Evolutionary conservation across 2,329 filamentous ascomycete species (phyloP).

Genomic region (Didymella pomorum): DNA sequence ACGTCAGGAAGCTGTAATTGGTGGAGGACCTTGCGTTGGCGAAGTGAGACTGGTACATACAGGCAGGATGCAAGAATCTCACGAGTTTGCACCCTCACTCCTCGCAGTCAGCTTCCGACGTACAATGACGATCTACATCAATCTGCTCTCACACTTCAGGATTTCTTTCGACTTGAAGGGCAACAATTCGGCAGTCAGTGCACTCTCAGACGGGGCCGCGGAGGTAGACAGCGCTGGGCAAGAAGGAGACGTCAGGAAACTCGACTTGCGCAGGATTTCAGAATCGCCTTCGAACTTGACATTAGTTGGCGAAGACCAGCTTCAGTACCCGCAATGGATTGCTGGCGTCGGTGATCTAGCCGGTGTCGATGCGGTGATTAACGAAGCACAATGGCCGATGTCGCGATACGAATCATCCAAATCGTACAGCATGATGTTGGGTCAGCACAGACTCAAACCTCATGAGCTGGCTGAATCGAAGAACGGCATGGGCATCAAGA

Average conservation of each 20-base stretch:
- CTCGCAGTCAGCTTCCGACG: no score
- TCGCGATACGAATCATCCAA: not conserved
- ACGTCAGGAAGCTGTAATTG: constrained; percentile 1
- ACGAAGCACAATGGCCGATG: not conserved
- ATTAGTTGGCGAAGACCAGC: not conserved
- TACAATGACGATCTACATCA: not conserved
- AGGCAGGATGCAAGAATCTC: not conserved
- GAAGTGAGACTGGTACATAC: not conserved
- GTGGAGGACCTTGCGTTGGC: not conserved
- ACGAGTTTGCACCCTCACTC: not conserved
- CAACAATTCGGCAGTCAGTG: not conserved
- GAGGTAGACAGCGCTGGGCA: not conserved
- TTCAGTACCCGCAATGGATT: not conserved
- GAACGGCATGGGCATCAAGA: not conserved
- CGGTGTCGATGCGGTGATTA: not conserved
- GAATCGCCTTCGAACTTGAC: not conserved
- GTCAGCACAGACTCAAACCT: not conserved
- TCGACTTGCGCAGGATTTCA: not conserved
- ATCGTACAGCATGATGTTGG: not conserved
- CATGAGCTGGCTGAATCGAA: not conserved
- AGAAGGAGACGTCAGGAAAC: not conserved
- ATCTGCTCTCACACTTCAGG: not conserved
- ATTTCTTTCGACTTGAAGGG: not conserved
- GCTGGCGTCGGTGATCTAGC: constrained; percentile 8
- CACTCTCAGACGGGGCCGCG: not conserved